Evolutionary conservation across 2,329 filamentous ascomycete species (phyloP).

Genomic region (Cercospora zeae-maydis): DNA sequence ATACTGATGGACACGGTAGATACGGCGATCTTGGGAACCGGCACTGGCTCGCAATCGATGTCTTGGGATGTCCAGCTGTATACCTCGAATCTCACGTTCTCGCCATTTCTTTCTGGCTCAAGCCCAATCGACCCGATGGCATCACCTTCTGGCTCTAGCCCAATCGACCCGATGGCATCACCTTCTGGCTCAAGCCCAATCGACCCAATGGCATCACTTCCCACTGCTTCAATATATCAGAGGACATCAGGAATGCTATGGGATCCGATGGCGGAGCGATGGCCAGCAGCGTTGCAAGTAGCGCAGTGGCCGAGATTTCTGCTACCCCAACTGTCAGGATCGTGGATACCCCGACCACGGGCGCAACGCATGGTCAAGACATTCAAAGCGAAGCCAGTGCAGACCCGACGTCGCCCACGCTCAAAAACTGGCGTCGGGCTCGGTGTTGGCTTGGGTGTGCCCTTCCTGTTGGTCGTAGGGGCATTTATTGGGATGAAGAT

Average conservation of each 20-base stretch:
- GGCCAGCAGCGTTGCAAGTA: background rate
- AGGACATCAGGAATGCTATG: no score
- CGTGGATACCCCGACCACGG: background rate
- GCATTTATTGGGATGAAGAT: background rate
- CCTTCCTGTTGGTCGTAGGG: background rate
- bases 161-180: no score
- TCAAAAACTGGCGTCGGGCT: constrained; percentile 4
- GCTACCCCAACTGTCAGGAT: background rate
- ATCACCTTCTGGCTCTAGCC: no score
- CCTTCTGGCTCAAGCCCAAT: no score
- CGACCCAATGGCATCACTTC: no score
- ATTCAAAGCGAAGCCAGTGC: background rate
- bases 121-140: background rate
- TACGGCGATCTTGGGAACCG: background rate
- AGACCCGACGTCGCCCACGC: background rate
- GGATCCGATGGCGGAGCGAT: background rate
- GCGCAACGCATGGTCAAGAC: background rate
- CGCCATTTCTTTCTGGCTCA: background rate
- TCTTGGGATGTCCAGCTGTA: background rate
- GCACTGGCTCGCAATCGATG: background rate
- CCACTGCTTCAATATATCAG: no score
- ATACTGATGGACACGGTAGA: background rate
- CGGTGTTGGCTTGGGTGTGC: background rate
- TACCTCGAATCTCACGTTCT: constrained; percentile 1
- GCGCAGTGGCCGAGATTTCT: background rate